Evolutionary conservation across 192 early-diverging fungal genomes (phyloP).

Genomic region (Diversispora eburnea): DNA sequence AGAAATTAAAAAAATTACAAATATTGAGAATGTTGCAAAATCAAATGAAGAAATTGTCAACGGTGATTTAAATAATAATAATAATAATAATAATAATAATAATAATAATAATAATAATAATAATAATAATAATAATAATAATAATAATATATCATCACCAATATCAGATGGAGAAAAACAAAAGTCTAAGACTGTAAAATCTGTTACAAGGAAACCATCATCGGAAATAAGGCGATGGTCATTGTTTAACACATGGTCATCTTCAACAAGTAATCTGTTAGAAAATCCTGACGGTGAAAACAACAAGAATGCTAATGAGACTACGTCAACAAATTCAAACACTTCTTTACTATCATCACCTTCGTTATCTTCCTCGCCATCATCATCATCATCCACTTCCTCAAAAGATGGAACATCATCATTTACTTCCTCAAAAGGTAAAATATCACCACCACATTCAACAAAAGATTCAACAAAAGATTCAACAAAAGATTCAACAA

Average conservation of each 20-base stretch:
- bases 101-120: constrained; percentile 3
- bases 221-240: constrained; percentile 20
- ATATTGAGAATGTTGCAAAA: no score
- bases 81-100: not conserved
- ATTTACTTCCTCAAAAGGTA: no score
- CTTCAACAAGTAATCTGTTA: not conserved
- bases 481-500: not conserved
- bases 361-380: no score
- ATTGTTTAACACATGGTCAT: constrained; percentile 22
- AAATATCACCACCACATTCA: no score
- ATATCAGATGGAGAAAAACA: not conserved
- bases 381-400: no score
- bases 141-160: not conserved
- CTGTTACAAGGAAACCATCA: not conserved
- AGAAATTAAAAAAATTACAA: no score
- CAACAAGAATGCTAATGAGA: not conserved
- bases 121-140: not conserved
- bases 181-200: not conserved
- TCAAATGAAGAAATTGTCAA: no score
- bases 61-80: not conserved
- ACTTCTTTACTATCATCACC: not conserved
- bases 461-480: no score
- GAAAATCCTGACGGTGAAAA: not conserved
- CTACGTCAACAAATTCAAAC: not conserved
- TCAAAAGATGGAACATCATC: no score